Evolutionary conservation across 2,329 filamentous ascomycete species (phyloP).

Genomic region (Apiospora saccharicola): DNA sequence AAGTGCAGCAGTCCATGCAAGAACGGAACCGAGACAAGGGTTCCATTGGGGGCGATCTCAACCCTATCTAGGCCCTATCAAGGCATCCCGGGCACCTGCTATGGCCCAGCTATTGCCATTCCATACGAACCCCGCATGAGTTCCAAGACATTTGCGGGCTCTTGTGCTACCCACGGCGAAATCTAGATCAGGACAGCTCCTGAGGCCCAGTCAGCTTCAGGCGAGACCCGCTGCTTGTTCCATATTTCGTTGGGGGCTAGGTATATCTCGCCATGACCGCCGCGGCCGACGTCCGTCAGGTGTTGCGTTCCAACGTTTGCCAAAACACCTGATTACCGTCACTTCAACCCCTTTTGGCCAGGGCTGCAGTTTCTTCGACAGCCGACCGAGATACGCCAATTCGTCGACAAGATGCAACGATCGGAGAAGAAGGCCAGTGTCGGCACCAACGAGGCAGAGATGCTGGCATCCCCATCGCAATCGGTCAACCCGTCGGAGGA

Average conservation of each 20-base stretch:
- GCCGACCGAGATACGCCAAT: not conserved
- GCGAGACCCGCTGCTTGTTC: not conserved
- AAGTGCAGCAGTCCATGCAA: not conserved
- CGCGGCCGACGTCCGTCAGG: not conserved
- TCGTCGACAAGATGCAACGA: not conserved
- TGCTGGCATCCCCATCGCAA: not conserved
- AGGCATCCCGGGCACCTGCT: not conserved
- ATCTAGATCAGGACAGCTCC: not conserved
- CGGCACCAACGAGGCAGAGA: not conserved
- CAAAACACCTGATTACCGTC: not conserved
- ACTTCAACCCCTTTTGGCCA: not conserved
- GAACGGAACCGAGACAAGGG: not conserved
- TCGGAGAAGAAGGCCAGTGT: not conserved
- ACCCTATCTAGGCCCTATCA: slow-evolving; percentile 17
- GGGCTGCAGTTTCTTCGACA: not conserved
- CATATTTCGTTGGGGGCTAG: not conserved
- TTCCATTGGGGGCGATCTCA: slow-evolving; percentile 2
- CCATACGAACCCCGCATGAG: not conserved
- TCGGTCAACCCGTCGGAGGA: not conserved
- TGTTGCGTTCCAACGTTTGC: not conserved
- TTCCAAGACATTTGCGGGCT: slow-evolving; percentile 9
- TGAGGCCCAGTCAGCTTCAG: not conserved
- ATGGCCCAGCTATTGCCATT: not conserved
- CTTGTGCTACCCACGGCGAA: not conserved
- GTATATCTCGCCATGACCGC: slow-evolving; percentile 1